Conservation (phyloP, 805 yeast genomes). For the Ogataea polymorpha region DNA sequence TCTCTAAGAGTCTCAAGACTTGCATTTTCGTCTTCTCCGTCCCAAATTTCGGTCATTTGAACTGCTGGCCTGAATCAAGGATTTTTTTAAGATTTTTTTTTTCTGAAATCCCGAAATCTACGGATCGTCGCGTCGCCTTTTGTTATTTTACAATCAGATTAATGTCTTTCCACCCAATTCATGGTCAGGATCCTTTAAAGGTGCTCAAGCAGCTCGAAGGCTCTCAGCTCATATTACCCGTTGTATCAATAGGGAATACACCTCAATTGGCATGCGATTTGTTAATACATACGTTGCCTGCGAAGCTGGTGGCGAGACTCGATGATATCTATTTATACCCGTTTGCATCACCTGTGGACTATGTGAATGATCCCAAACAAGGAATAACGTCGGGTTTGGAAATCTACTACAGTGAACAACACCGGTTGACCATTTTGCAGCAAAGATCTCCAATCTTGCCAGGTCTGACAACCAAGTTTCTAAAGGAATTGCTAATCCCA, state of each 20-base stretch:
- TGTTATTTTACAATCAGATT: background rate
- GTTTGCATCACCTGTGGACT: slow-evolving; percentile 77
- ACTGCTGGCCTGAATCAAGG: background rate
- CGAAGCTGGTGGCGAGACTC: slow-evolving; percentile 50
- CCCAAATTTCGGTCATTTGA: slow-evolving; percentile 17
- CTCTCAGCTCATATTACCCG: slow-evolving; percentile 62
- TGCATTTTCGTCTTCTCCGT: slow-evolving; percentile 29
- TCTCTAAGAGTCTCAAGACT: slow-evolving; percentile 68
- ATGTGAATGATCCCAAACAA: slow-evolving; percentile 28
- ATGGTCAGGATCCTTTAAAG: slow-evolving; percentile 21
- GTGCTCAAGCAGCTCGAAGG: slow-evolving; percentile 23
- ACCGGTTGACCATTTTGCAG: slow-evolving; percentile 59
- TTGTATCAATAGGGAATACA: slow-evolving; percentile 84
- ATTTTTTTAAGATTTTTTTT: slow-evolving; percentile 3
- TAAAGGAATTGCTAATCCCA: slow-evolving; percentile 48
- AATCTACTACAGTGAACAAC: slow-evolving; percentile 44
- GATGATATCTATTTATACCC: slow-evolving; percentile 70
- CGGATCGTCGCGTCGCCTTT: slow-evolving; percentile 11
- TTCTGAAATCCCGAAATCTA: slow-evolving; percentile 11
- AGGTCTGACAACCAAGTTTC: slow-evolving; percentile 48
- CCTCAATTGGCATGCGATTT: slow-evolving; percentile 82
- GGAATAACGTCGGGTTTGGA: slow-evolving; percentile 54
- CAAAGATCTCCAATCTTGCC: slow-evolving; percentile 85
- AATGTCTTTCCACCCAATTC: slow-evolving; percentile 29
- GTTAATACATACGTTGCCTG: slow-evolving; percentile 56